Evolutionary conservation across 352 stramenopile genomes (phyloP).

Genomic region (Globisporangium nodosum): DNA sequence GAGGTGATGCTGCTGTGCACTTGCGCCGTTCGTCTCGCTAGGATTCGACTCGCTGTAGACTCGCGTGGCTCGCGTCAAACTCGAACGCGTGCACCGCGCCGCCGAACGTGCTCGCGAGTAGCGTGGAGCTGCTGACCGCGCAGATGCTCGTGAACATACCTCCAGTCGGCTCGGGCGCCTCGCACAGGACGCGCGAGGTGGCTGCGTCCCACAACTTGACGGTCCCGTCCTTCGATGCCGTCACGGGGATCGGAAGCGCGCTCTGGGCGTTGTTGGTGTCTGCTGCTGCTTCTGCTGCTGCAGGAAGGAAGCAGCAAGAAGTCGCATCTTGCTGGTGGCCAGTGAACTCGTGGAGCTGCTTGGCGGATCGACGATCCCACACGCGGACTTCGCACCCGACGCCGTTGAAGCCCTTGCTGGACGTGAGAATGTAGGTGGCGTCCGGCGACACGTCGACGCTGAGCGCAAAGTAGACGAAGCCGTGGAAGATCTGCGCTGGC

Average conservation of each 20-base stretch:
- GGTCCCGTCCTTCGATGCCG: conserved; percentile 74
- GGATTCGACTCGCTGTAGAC: conserved; percentile 3
- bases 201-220: conserved; percentile 64
- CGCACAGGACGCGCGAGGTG: conserved; percentile 24
- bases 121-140: conserved; percentile 18
- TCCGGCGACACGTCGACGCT: conserved; percentile 50
- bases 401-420: conserved; percentile 83
- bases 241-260: conserved; percentile 32
- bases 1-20: too few species aligned
- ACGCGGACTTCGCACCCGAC: conserved; percentile 71
- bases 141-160: conserved; percentile 68
- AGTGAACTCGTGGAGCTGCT: conserved; percentile 45
- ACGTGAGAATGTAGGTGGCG: conserved; percentile 63
- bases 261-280: neutral
- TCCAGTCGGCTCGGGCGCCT: conserved; percentile 35
- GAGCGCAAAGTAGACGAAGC: conserved; percentile 81
- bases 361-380: conserved; percentile 70
- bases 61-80: conserved; percentile 17
- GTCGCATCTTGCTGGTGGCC: conserved; percentile 77
- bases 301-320: conserved; percentile 58
- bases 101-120: conserved; percentile 57
- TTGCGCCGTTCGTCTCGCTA: neutral
- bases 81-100: conserved; percentile 40
- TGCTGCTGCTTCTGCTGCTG: conserved; percentile 3
- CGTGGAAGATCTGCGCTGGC: conserved; percentile 45